A percentile compares a stretch with the other conserved stretches of the same genome.
Conservation (phyloP, 495 filamentous ascomycete genomes). For the Podospora didyma region DNA sequence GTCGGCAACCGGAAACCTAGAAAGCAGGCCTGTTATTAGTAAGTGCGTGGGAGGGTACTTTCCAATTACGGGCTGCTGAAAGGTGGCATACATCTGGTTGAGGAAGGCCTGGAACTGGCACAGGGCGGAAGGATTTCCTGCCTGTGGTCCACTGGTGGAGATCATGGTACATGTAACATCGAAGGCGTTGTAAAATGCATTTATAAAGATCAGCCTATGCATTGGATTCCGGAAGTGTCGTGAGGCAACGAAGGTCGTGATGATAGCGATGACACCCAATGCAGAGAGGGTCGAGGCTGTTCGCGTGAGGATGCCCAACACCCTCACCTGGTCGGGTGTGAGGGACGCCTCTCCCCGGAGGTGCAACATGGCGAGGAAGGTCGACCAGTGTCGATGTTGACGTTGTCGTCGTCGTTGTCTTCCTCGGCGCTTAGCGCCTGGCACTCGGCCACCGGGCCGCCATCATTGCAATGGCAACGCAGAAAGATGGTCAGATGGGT, state of each 20-base stretch:
- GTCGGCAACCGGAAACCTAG: conserved; percentile 47
- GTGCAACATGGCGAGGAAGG: conserved; percentile 9
- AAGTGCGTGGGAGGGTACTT: too few relatives aligned
- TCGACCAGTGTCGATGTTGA: not conserved
- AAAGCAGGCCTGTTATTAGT: not conserved
- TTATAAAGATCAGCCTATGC: conserved; percentile 46
- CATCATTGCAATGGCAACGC: not conserved
- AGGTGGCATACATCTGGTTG: conserved; percentile 46
- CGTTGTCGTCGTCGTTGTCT: not conserved
- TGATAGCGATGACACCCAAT: conserved; percentile 37
- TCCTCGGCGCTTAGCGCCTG: not conserved
- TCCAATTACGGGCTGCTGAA: too few relatives aligned
- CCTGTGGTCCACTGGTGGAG: conserved; percentile 36
- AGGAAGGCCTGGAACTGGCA: conserved; percentile 48
- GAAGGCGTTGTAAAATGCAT: conserved; percentile 43
- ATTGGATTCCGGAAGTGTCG: conserved; percentile 44
- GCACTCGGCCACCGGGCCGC: too few relatives aligned
- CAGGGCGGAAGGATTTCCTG: conserved; percentile 34
- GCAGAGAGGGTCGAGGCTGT: conserved; percentile 36
- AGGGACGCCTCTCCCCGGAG: conserved; percentile 21
- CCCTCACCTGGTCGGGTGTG: conserved; percentile 26
- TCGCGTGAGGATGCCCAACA: conserved; percentile 34
- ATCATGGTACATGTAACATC: conserved; percentile 46
- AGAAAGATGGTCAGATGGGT: not conserved
- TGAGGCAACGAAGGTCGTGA: conserved; percentile 34